Conservation (phyloP, 768 basidiomycete species). For the Leccinellum luteum region DNA sequence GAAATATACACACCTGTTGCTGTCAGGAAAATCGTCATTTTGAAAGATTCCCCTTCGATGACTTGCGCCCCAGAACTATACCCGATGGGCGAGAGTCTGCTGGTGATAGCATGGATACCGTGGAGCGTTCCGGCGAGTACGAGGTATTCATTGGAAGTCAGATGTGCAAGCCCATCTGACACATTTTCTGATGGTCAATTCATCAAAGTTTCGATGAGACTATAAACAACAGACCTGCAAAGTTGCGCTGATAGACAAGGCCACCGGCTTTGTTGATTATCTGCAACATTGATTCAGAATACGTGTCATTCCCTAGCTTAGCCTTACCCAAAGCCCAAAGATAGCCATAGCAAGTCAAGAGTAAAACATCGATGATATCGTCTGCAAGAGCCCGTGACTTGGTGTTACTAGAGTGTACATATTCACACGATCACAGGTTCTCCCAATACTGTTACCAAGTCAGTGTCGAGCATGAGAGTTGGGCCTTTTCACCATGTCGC, state of each 20-base stretch:
- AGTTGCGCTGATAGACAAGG: constrained; percentile 89
- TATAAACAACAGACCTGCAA: constrained; percentile 61
- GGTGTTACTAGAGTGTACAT: not conserved
- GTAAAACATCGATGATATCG: not conserved
- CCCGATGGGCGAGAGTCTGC: constrained; percentile 80
- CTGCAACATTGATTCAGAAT: constrained; percentile 37
- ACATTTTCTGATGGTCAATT: constrained; percentile 1
- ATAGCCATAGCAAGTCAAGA: constrained; percentile 55
- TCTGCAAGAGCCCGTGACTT: not conserved
- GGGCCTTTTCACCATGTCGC: constrained; percentile 2
- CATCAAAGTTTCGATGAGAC: not conserved
- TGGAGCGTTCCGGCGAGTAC: constrained; percentile 96
- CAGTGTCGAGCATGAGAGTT: constrained; percentile 16
- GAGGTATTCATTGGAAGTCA: constrained; percentile 92
- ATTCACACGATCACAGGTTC: constrained; percentile 13
- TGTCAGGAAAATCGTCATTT: constrained; percentile 87
- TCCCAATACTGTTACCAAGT: not conserved
- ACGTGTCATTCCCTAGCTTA: not conserved
- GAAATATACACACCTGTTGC: constrained; percentile 63
- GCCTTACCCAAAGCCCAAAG: constrained; percentile 75
- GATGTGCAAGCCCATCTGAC: constrained; percentile 84
- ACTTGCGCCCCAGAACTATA: constrained; percentile 85
- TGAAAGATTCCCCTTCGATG: constrained; percentile 96
- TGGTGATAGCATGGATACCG: constrained; percentile 98
- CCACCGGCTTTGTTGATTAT: constrained; percentile 99